phyloP scores from a whole-genome alignment of 2,329 filamentous ascomycete species.

The Fonsecaea erecta region DNA sequence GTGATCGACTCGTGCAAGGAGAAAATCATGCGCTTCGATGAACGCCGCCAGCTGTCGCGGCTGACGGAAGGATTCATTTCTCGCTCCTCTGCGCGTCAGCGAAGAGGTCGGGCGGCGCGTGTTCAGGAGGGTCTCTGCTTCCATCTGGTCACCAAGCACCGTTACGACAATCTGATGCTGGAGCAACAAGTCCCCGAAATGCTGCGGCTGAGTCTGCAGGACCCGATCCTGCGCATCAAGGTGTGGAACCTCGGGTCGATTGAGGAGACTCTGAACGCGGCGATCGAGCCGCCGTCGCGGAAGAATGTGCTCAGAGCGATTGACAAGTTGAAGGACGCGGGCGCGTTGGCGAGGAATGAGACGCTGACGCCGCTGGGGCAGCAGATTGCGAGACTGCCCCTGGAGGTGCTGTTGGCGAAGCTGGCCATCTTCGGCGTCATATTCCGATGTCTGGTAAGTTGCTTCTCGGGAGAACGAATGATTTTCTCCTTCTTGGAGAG shows the following conservation, averaged over 20 bases:
- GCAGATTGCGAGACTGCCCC: conserved; percentile 83
- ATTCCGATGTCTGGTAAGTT: conserved; percentile 73
- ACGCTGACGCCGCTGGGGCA: conserved; percentile 84
- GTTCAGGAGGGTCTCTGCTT: conserved; percentile 95
- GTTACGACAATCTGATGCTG: conserved; percentile 73
- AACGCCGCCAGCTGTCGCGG: conserved; percentile 85
- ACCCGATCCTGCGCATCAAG: conserved; percentile 93
- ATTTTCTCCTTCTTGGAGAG: neutral
- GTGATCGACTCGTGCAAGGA: conserved; percentile 97
- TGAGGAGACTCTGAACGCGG: conserved; percentile 83
- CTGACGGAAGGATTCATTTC: conserved; percentile 96
- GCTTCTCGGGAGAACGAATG: neutral
- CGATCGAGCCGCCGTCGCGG: conserved; percentile 84
- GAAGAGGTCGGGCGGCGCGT: conserved; percentile 89
- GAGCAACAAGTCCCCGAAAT: conserved; percentile 97
- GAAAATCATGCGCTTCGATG: conserved; percentile 76
- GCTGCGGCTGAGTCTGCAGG: conserved; percentile 89
- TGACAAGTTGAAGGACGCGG: conserved; percentile 90
- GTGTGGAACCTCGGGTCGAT: conserved; percentile 95
- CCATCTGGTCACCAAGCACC: conserved; percentile 88
- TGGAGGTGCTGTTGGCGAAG: conserved; percentile 95
- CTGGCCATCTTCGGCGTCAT: conserved; percentile 83
- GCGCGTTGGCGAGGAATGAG: conserved; percentile 79
- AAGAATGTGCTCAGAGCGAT: conserved; percentile 94
- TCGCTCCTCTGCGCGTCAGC: conserved; percentile 91